Base-by-base conservation (phyloP, 345 rosid species). In the Salix koriyanagi region DNA sequence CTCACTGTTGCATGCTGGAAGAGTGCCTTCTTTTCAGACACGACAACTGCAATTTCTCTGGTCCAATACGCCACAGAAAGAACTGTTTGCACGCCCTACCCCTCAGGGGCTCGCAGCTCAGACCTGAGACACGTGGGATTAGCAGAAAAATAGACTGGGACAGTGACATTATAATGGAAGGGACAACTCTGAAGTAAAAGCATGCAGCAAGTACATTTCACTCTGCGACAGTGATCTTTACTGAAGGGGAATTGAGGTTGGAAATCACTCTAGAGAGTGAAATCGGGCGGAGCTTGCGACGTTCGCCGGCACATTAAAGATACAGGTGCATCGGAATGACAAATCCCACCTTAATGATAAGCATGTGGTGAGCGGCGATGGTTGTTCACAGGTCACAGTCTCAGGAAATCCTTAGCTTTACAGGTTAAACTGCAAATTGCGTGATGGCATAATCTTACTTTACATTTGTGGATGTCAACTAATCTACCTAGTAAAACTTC, bases 71-170 rank as follows among this genome's bases (percentile, higher is more conserved):
- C 76, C 44, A 72, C 44, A 30, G 79, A 65, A 76, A 42, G 69
- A 84, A 79, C 84, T 76, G 79, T 46, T 68, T 80, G 66, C 79
- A 78, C 73, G 84, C 69, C 66, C 65, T 28, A 11, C 60, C 48
- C 15, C 18, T 9, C 46, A 34, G 6, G 6, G 32, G 39, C 2
- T 7, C 18, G 32, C 28, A 62, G 52, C 42, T 73, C 67, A 37
- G 42, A 58, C 46, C 68, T 21, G 67, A 36, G 28, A 14, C 65
- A 41, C 67, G 67, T 52, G 75, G 58, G 26, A 67, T 39, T 42
- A 2, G 73, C 54, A 13, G 15, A 6, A 37, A 42, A 11, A 42
- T 42, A 42, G 46, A 42, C 13, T 2, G 46, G 13, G 46, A 42
- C 46, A 39, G 37, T 28, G 42, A 26, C 56, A 18, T 19, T 18